These are phyloP conservation scores for Coelastrella sp. DNA, from an alignment of 139 green algal genomes.

Conservation along the genomic window DNA sequence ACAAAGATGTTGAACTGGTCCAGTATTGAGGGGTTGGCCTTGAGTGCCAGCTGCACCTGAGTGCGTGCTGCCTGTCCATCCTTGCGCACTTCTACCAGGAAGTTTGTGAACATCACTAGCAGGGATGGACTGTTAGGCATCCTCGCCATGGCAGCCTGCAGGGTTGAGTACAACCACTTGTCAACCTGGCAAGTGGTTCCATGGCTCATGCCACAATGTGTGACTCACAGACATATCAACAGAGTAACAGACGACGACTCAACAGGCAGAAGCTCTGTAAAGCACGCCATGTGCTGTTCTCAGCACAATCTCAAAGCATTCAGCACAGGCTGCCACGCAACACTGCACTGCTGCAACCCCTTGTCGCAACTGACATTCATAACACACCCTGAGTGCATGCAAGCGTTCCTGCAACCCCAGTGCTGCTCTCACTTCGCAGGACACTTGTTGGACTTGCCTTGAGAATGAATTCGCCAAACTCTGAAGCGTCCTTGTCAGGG, in stretches of 20 bases:
- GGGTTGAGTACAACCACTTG: no score
- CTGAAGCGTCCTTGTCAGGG: slow-evolving; percentile 3
- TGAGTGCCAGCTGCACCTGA: slow-evolving; percentile 59
- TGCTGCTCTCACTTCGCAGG: neutral
- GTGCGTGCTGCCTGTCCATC: slow-evolving; percentile 44
- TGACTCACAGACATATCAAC: no score
- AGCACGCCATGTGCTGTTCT: no score
- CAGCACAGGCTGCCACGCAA: no score
- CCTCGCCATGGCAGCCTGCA: slow-evolving; percentile 52
- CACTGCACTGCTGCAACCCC: no score
- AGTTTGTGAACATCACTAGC: slow-evolving; percentile 57
- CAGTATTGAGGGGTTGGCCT: slow-evolving; percentile 43
- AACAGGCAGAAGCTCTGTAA: no score
- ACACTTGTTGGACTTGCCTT: slow-evolving; percentile 1
- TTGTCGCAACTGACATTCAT: no score
- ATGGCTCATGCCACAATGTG: no score
- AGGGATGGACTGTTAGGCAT: slow-evolving; percentile 41
- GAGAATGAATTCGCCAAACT: slow-evolving; percentile 41
- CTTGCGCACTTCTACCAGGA: slow-evolving; percentile 50
- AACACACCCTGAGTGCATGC: no score
- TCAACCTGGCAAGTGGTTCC: neutral
- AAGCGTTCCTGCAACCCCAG: no score
- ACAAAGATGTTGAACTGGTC: slow-evolving; percentile 49
- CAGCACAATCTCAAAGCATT: no score
- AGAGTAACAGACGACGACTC: no score